Base-by-base conservation (phyloP, 768 basidiomycete species). In the Termitomyces sp. region DNA sequence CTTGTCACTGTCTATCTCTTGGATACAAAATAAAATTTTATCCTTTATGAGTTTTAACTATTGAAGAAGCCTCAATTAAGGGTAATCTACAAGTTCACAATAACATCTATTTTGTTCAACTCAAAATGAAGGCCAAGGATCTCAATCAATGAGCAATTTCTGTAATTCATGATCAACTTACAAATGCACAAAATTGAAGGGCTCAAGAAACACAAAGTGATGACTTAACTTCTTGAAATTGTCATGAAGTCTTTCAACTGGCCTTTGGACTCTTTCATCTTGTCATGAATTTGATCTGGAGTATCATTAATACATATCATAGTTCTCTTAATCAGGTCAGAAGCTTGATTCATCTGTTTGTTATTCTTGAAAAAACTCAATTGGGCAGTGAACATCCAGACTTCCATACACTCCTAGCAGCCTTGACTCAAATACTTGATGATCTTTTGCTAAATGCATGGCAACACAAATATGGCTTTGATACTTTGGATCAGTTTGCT, bases 211-310 rank as follows among this genome's bases (percentile, higher is more conserved):
- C 62, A 12, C 61, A 61, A 0, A 25, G 23, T 0, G 51, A 56
- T 34, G 67, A 72, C 23, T 16, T 63, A 1, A 66, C 59, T 32
- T 32, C 66, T 2, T 72, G 66, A 59, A 57, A 60, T 14, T 61
- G 63, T 8, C 59, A 60, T 10, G 57, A 68, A 38, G 38, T 38
- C 17, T 38, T n/a, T 38, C 38, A 38, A n/a, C 61, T 70, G 4
- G 68, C 60, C 0, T 63, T 69, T 32, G 69, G 73, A 0, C 53
- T 71, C 0, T 75, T 77, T 47, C 74, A 76, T 52, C 62, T 72
- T 0, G 57, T 57, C n/a, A 63, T 75, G 56, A 76, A 75, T 44
- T 61, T 75, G 3, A 59, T 72, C n/a, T 74, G 73, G 70, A 64
- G 59, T 0, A 49, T 74, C 9, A 62, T 71, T 0, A 50, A 68